Evolutionary conservation across 192 early-diverging fungal genomes (phyloP), one percentile per base, ranked within the genome.

Genomic region (Podila horticola): DNA sequence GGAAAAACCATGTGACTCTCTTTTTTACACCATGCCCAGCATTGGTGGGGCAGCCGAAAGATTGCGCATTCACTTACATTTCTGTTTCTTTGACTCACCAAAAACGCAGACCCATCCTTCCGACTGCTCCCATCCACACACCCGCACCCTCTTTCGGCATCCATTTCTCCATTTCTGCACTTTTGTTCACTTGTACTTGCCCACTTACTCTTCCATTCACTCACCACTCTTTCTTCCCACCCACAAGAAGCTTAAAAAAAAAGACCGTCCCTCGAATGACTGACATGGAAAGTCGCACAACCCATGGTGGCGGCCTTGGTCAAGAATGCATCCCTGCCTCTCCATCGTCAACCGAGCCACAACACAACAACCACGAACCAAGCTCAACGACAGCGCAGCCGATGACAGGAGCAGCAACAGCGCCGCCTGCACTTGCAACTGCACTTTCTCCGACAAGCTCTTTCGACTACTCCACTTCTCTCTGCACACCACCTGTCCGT

Each of bases 261-360:
- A 55, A 55, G 24, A n/a, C 52, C 52, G 52, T 55, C 52, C 52
- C 41, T 17, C 15, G 15, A 45, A 45, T 45, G 41, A 45, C 41
- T 45, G 41, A 45, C 41, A 45, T 45, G 41, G 41, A 45, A 45
- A 55, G 52, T 55, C 24, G 20, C n/a, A 26, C 52, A 22, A 55
- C 52, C 24, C 52, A 55, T 55, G 52, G 52, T 55, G 52, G 52
- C 52, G 52, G 52, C 24, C 52, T 26, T 55, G 24, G 52, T 55
- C 52, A 55, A 55, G 52, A n/a, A 26, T 55, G 52, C 52, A 55
- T n/a, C 52, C 52, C 52, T 55, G n/a, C 52, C 4, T 55, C 4
- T 55, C 52, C 52, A 55, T 22, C 24, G 52, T 55, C 52, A 26
- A 55, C 52, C 24, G 52, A 55, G 41, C 41, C 0, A 45, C 41